Conservation (phyloP, 2,329 filamentous ascomycete genomes). For the Stylonectria norvegica region DNA sequence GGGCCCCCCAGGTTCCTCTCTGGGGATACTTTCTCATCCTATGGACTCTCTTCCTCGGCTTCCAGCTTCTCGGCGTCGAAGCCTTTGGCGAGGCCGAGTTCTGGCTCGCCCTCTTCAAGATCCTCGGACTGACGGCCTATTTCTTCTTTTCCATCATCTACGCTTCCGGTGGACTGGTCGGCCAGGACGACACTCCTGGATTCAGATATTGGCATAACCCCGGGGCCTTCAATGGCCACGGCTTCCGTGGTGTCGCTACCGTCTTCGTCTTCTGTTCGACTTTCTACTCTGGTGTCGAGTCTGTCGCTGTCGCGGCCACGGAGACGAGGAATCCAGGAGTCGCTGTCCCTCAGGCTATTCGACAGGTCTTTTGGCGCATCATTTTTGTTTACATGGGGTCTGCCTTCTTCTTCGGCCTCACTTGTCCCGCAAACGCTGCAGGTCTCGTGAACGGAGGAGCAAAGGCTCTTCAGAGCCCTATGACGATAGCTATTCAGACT, state of each 20-base stretch:
- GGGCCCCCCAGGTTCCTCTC: conserved; percentile 57
- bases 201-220: conserved; percentile 71
- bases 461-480: conserved; percentile 66
- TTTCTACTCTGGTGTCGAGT: conserved; percentile 66
- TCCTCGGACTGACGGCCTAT: conserved; percentile 66
- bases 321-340: conserved; percentile 57
- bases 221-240: conserved; percentile 64
- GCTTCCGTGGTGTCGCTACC: conserved; percentile 62
- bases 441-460: conserved; percentile 59
- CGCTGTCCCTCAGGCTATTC: conserved; percentile 56
- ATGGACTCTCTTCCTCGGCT: conserved; percentile 65
- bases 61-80: conserved; percentile 69
- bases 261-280: conserved; percentile 68
- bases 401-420: conserved; percentile 72
- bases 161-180: conserved; percentile 62
- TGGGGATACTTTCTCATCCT: conserved; percentile 73
- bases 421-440: conserved; percentile 65
- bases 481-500: conserved; percentile 70
- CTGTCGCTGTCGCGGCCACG: conserved; percentile 60
- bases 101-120: conserved; percentile 72
- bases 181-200: conserved; percentile 56
- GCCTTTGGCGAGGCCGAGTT: conserved; percentile 79
- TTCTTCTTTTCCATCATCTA: conserved; percentile 73
- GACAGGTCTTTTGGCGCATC: conserved; percentile 60
- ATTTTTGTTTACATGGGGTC: conserved; percentile 64